Conservation (phyloP, 768 basidiomycete genomes). For the Cyathus striatus region DNA sequence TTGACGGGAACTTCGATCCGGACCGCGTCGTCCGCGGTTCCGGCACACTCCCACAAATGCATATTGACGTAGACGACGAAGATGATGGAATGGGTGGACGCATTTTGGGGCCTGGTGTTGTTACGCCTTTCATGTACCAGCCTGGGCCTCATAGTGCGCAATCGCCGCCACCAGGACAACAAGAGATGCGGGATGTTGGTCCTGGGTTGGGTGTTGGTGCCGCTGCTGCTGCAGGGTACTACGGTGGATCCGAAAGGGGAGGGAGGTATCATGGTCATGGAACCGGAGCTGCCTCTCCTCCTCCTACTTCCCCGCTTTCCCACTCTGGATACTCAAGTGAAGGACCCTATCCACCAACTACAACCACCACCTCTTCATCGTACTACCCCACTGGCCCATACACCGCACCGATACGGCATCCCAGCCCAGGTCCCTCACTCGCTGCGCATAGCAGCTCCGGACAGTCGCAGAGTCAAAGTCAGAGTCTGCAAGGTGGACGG, state of each 20-base stretch:
- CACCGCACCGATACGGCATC: neutral
- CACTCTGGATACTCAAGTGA: neutral
- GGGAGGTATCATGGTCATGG: too few species aligned
- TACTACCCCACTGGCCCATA: neutral
- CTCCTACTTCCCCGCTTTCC: neutral
- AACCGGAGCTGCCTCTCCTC: too few species aligned
- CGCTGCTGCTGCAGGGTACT: neutral
- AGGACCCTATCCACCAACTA: neutral
- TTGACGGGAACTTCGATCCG: constrained; percentile 39
- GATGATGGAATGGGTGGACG: constrained; percentile 33
- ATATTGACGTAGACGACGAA: constrained; percentile 11
- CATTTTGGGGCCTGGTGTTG: constrained; percentile 18
- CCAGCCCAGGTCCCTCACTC: neutral
- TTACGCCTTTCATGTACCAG: constrained; percentile 28
- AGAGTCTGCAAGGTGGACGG: neutral
- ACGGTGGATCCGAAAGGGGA: too few species aligned
- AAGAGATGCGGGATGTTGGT: neutral
- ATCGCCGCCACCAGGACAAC: constrained; percentile 1
- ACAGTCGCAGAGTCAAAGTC: neutral
- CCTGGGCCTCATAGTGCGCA: constrained; percentile 11
- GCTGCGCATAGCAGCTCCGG: neutral
- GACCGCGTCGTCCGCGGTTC: constrained; percentile 14
- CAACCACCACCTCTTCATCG: neutral
- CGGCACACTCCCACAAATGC: constrained; percentile 9
- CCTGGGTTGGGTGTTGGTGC: neutral